phyloP scores from a whole-genome alignment of 306 rosid species.

The Inga leiocalycina region DNA sequence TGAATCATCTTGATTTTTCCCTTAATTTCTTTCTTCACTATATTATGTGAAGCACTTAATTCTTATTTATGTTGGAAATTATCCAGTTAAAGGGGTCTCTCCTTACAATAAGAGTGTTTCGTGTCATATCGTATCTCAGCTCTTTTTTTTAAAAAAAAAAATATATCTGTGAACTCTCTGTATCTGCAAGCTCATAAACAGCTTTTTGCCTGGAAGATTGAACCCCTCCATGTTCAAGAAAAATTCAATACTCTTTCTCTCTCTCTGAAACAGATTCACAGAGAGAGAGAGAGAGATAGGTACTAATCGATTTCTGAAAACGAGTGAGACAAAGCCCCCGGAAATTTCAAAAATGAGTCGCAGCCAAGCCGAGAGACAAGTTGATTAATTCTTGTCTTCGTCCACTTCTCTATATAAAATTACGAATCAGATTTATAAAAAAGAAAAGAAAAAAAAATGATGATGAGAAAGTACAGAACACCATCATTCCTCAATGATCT shows the following conservation, averaged over 20 bases:
- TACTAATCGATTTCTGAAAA: constrained; percentile 72
- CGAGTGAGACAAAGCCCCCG: constrained; percentile 73
- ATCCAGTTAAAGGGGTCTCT: constrained; percentile 55
- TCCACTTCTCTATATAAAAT: constrained; percentile 27
- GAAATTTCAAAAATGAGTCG: constrained; percentile 55
- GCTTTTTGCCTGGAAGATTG: constrained; percentile 73
- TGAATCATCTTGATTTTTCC: background rate
- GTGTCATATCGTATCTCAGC: constrained; percentile 33
- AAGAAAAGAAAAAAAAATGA: constrained; percentile 11
- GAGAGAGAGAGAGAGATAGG: background rate
- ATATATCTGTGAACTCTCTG: constrained; percentile 60
- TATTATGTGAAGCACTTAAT: constrained; percentile 43
- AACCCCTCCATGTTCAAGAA: constrained; percentile 57
- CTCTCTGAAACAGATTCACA: background rate
- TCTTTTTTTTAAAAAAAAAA: constrained; percentile 37
- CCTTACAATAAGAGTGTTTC: constrained; percentile 41
- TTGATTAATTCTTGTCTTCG: constrained; percentile 23
- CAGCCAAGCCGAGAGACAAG: constrained; percentile 43
- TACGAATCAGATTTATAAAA: background rate
- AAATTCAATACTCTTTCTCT: constrained; percentile 19
- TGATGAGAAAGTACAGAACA: constrained; percentile 61
- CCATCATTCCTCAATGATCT: constrained; percentile 94
- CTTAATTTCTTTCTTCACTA: constrained; percentile 22
- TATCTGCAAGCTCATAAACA: constrained; percentile 60
- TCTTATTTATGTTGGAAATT: constrained; percentile 42